These are phyloP conservation scores for Penicillium aurantiogriseum DNA, from an alignment of 2,329 filamentous ascomycete genomes.

Conservation along the genomic window DNA sequence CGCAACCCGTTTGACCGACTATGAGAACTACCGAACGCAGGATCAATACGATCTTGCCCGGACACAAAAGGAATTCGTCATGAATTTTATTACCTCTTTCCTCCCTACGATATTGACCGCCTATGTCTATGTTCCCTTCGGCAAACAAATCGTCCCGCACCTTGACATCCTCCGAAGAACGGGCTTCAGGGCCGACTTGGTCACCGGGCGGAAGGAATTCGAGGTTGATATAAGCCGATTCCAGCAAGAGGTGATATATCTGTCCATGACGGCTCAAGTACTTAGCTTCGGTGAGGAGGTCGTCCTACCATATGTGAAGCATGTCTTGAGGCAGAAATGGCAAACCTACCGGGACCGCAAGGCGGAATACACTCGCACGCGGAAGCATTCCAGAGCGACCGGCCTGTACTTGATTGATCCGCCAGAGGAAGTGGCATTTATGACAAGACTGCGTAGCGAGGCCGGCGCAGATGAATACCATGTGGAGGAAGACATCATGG, in stretches of 20 bases:
- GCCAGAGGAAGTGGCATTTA: constrained; percentile 75
- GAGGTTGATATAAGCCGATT: constrained; percentile 79
- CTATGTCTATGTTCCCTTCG: constrained; percentile 93
- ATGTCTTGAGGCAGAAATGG: constrained; percentile 72
- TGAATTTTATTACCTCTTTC: constrained; percentile 97
- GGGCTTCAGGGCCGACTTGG: constrained; percentile 11
- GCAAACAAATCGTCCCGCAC: constrained; percentile 76
- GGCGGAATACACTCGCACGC: constrained; percentile 34
- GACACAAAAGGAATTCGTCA: constrained; percentile 88
- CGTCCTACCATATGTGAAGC: constrained; percentile 80
- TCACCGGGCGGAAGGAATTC: constrained; percentile 59
- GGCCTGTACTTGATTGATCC: constrained; percentile 59
- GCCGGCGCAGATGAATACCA: constrained; percentile 81
- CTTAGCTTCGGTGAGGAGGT: constrained; percentile 84
- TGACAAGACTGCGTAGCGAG: constrained; percentile 78
- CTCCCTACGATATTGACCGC: constrained; percentile 88
- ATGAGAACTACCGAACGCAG: constrained; percentile 89
- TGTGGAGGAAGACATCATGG: constrained; percentile 83
- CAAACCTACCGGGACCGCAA: constrained; percentile 28
- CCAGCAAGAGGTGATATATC: constrained; percentile 90
- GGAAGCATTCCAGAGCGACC: constrained; percentile 39
- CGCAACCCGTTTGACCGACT: constrained; percentile 73
- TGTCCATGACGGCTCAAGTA: constrained; percentile 89
- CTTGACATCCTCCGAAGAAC: constrained; percentile 77
- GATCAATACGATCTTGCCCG: constrained; percentile 80